Conservation (phyloP, 352 stramenopile species). For the Globisporangium sylvaticum region DNA sequence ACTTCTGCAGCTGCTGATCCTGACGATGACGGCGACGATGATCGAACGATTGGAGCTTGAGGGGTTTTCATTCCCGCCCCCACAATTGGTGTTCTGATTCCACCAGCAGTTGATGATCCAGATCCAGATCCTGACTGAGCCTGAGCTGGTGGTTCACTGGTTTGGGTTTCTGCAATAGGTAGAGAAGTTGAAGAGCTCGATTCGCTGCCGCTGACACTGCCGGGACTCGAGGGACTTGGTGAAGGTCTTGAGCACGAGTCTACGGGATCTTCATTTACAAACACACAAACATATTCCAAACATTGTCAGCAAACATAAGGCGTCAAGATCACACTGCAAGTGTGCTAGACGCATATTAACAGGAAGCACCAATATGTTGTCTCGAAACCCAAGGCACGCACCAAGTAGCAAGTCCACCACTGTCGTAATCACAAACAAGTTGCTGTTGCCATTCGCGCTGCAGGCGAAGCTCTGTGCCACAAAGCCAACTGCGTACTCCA, state of each 20-base stretch:
- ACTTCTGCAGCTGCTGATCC: background rate
- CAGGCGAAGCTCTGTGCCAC: background rate
- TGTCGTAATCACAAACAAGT: background rate
- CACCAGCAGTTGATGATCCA: background rate
- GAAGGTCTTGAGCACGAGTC: background rate
- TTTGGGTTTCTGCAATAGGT: background rate
- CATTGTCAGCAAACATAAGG: background rate
- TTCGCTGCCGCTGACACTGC: background rate
- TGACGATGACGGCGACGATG: background rate
- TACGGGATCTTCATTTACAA: background rate
- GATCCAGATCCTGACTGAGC: background rate
- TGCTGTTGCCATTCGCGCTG: background rate
- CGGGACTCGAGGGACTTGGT: background rate
- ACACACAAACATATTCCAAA: background rate
- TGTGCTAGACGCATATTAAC: background rate
- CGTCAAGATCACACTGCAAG: background rate
- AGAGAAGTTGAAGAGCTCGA: background rate
- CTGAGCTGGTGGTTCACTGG: background rate
- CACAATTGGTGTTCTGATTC: background rate
- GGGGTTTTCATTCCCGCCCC: background rate
- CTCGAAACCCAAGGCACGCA: background rate
- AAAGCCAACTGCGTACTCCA: constrained; percentile 5
- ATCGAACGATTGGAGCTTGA: background rate
- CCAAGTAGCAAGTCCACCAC: background rate
- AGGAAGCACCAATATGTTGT: background rate